A percentile compares a stretch with the other conserved stretches of the same genome.
Conservation (phyloP, 306 rosid species). For the Benincasa hispida region DNA sequence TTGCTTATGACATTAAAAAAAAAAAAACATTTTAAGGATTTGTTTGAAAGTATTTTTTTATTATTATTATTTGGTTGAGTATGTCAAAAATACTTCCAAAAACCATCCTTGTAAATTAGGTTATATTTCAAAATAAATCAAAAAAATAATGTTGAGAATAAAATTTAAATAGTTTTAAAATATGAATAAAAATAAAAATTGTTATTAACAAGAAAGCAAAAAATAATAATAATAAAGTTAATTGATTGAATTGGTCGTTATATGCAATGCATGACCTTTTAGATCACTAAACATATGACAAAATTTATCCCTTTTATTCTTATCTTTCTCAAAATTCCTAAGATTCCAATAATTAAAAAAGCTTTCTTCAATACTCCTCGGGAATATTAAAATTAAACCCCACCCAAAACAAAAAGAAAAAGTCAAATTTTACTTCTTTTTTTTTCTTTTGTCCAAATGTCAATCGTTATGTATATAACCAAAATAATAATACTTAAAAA, state of each 20-base stretch:
- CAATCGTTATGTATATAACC: neutral
- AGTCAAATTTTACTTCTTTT: neutral
- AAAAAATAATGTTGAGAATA: no score
- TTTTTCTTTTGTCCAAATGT: no score
- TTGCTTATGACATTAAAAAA: no score
- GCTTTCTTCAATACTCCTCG: neutral
- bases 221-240: neutral
- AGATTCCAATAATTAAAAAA: slow-evolving; percentile 4
- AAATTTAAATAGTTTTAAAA: neutral
- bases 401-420: neutral
- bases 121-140: neutral
- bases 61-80: no score
- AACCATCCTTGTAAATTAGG: no score
- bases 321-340: neutral
- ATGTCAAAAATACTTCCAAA: neutral
- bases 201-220: neutral
- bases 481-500: neutral
- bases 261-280: no score
- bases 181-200: neutral
- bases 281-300: neutral
- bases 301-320: neutral
- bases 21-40: no score
- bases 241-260: neutral
- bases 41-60: no score
- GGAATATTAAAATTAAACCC: slow-evolving; percentile 4